phyloP scores from a whole-genome alignment of 2,329 filamentous ascomycete genomes.

The Cytospora piceae region DNA sequence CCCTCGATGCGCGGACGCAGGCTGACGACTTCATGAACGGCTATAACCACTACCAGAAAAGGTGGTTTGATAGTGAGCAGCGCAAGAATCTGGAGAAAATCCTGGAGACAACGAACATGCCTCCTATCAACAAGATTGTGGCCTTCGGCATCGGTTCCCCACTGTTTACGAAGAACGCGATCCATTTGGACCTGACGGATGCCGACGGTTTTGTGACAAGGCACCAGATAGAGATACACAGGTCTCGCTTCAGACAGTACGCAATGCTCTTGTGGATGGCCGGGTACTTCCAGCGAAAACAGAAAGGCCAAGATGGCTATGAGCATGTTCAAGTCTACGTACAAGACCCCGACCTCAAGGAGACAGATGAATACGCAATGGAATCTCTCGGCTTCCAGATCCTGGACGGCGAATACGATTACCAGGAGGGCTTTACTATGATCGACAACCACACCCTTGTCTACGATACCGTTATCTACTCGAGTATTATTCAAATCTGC shows the following conservation, averaged over 20 bases:
- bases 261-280: neutral
- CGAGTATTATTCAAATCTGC: neutral
- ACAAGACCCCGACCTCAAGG: neutral
- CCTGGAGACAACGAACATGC: neutral
- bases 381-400: neutral
- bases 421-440: neutral
- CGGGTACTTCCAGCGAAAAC: neutral
- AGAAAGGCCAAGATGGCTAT: too few species aligned
- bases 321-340: neutral
- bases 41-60: neutral
- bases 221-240: neutral
- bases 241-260: neutral
- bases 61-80: neutral
- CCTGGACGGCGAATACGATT: neutral
- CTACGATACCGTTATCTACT: neutral
- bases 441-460: neutral
- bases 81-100: neutral
- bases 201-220: neutral
- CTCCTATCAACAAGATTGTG: neutral
- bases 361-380: neutral
- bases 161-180: neutral
- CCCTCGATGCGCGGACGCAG: rapidly evolving
- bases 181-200: neutral
- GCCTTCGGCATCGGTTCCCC: neutral
- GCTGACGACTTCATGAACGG: neutral